Conservation (phyloP, 768 basidiomycete genomes). For the Suillus fuscotomentosus region DNA sequence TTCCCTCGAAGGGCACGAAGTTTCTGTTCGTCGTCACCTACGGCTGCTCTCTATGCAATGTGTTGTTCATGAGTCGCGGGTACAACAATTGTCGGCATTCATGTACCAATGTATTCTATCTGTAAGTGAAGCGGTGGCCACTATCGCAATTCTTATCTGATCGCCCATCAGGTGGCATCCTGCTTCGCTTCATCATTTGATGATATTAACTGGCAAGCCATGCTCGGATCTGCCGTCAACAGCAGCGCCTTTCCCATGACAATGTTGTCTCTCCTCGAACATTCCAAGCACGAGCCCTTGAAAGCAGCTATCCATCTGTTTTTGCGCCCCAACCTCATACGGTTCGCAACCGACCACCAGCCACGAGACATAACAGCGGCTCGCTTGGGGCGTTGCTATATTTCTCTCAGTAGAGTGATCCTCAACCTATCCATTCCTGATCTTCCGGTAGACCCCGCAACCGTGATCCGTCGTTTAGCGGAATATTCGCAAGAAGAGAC, state of each 20-base stretch:
- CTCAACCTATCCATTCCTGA: constrained; percentile 79
- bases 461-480: constrained; percentile 48
- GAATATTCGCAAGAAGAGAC: constrained; percentile 45
- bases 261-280: constrained; percentile 31
- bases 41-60: constrained; percentile 40
- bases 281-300: constrained; percentile 34
- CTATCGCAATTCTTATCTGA: constrained; percentile 7
- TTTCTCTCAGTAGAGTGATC: constrained; percentile 57
- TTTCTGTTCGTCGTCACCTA: constrained; percentile 37
- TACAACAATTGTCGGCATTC: constrained; percentile 40
- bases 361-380: constrained; percentile 24
- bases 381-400: constrained; percentile 52
- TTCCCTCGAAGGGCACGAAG: constrained; percentile 38
- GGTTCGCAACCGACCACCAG: constrained; percentile 12
- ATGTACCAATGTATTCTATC: constrained; percentile 40
- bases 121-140: constrained; percentile 30
- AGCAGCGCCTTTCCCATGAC: constrained; percentile 18
- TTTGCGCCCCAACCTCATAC: constrained; percentile 22
- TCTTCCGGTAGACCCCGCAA: constrained; percentile 83
- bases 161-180: constrained; percentile 35
- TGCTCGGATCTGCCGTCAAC: constrained; percentile 8
- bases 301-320: constrained; percentile 29
- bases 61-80: constrained; percentile 34
- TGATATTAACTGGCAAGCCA: constrained; percentile 14
- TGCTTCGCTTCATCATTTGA: constrained; percentile 46